Percentiles rank a stretch among this genome's conserved stretches.
Conservation (phyloP, 2,329 filamentous ascomycete genomes). For the Aspergillus novofumigatus region DNA sequence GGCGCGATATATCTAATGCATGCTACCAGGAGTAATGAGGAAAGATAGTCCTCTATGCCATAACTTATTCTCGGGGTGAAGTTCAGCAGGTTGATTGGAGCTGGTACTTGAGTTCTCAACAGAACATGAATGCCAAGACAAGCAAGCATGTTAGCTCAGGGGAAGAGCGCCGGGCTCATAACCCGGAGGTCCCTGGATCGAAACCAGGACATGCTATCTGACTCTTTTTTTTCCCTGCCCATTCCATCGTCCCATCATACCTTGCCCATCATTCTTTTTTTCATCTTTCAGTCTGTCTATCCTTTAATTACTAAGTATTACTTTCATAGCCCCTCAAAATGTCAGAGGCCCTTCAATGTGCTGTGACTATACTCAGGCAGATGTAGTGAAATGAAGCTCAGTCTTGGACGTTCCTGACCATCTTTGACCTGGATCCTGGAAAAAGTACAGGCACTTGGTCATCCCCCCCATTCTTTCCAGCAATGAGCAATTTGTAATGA, state of each 20-base stretch:
- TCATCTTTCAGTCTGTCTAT: no score
- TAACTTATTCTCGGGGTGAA: no score
- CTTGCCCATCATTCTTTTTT: background rate
- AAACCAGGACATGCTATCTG: slow-evolving; percentile 11
- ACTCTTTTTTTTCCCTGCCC: no score
- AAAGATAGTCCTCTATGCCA: no score
- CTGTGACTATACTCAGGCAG: background rate
- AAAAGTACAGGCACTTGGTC: no score
- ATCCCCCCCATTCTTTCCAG: background rate
- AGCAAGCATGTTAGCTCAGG: slow-evolving; percentile 35
- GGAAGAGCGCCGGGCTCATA: slow-evolving; percentile 44
- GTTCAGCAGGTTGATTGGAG: no score
- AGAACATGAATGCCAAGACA: background rate
- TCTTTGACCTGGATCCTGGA: background rate
- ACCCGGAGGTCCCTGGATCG: slow-evolving; percentile 36
- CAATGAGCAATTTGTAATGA: background rate
- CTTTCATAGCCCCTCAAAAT: background rate
- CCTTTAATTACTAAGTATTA: no score
- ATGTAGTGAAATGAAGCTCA: background rate
- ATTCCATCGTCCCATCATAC: no score
- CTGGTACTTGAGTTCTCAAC: no score
- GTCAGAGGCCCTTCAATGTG: no score
- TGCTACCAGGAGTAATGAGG: no score
- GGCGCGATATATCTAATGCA: no score
- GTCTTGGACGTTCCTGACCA: background rate